Conservation (phyloP, 2,329 filamentous ascomycete species). For the Hypoxylon sp. region DNA sequence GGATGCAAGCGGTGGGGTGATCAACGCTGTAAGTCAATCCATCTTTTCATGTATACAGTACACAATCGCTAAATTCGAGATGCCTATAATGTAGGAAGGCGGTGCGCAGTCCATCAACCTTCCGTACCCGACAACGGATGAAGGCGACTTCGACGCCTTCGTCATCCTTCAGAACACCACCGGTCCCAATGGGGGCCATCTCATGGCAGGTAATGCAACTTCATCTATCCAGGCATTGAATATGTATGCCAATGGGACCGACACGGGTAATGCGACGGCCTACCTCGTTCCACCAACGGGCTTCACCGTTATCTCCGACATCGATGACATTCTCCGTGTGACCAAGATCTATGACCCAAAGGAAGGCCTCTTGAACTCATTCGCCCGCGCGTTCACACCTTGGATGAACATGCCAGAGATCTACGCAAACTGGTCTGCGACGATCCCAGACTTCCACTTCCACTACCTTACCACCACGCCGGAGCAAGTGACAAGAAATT, state of each 20-base stretch:
- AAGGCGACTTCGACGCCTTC: conserved; percentile 82
- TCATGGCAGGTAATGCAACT: conserved; percentile 74
- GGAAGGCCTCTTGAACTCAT: conserved; percentile 81
- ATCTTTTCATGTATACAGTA: not conserved
- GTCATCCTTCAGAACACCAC: conserved; percentile 71
- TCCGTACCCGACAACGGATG: conserved; percentile 72
- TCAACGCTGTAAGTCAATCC: conserved; percentile 52
- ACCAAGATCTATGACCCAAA: conserved; percentile 84
- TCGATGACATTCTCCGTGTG: conserved; percentile 83
- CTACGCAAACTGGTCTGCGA: conserved; percentile 80
- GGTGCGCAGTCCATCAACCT: conserved; percentile 73
- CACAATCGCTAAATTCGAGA: conserved; percentile 4
- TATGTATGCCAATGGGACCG: conserved; percentile 73
- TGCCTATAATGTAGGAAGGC: conserved; percentile 56
- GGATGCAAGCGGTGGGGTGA: conserved; percentile 66
- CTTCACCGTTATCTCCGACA: conserved; percentile 80
- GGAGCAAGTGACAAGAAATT: conserved; percentile 80
- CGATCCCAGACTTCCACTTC: conserved; percentile 77
- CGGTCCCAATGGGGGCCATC: conserved; percentile 59
- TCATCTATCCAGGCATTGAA: conserved; percentile 75
- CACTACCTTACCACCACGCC: conserved; percentile 86
- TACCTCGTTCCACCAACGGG: conserved; percentile 80
- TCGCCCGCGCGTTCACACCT: conserved; percentile 75
- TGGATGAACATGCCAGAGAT: conserved; percentile 87
- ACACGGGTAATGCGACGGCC: conserved; percentile 78